Percentiles rank a stretch among this genome's conserved stretches.
These are phyloP conservation scores for Chlorella vulgaris DNA, from an alignment of 139 green algal species.

Conservation along the genomic window DNA sequence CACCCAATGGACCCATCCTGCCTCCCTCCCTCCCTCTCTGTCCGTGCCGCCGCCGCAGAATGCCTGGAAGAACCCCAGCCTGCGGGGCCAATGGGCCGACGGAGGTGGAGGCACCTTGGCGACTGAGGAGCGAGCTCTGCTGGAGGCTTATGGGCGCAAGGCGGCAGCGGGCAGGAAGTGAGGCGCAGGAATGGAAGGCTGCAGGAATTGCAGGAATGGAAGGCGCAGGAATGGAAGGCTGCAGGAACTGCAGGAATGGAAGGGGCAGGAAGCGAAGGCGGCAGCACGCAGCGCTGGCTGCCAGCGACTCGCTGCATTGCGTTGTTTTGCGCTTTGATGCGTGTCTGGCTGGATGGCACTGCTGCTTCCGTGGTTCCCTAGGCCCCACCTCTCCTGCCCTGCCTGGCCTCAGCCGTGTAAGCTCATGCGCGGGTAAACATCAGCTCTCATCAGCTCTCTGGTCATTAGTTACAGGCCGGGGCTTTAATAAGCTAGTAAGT, in stretches of 20 bases:
- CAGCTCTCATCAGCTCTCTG: too few species aligned
- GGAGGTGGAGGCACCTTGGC: constrained; percentile 35
- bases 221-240: neutral
- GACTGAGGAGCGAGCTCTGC: constrained; percentile 29
- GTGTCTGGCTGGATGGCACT: too few species aligned
- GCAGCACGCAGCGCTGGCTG: neutral
- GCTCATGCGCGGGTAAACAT: too few species aligned
- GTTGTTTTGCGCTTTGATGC: too few species aligned
- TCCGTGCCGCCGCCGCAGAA: constrained; percentile 1
- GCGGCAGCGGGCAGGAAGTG: neutral
- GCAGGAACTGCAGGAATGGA: neutral
- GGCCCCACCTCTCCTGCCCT: too few species aligned
- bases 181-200: neutral
- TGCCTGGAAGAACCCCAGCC: constrained; percentile 25
- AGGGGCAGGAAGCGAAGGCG: constrained; percentile 16
- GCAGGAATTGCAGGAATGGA: neutral
- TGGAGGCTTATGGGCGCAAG: constrained; percentile 37
- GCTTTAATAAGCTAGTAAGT: too few species aligned
- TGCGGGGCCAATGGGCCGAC: constrained; percentile 21
- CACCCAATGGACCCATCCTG: too few species aligned
- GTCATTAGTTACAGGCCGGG: too few species aligned
- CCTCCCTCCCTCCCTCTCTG: neutral
- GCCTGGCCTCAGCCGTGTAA: too few species aligned
- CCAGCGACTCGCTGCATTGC: too few species aligned
- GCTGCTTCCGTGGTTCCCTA: too few species aligned